Evolutionary conservation across 257 asterid genomes (phyloP), one percentile per base, ranked within the genome.

Genomic region (Solanum verrucosum): DNA sequence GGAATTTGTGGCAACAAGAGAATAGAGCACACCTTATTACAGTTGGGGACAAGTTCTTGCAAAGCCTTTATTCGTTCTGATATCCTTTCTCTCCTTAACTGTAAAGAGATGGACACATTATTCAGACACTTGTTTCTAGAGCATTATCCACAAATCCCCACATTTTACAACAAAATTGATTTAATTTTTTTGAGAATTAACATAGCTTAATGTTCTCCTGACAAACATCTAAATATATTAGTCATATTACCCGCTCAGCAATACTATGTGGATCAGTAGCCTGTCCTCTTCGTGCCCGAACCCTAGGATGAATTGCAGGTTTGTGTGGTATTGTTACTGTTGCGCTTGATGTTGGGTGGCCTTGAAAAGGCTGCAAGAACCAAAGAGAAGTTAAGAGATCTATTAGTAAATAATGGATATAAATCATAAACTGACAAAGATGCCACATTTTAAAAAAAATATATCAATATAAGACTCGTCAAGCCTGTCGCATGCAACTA

Each of bases 11-110:
- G 84, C 25, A 40, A 25, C 84, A 25, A 78, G 31, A 12, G 52
- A 8, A 78, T 90, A 86, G 72, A 95, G 56, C 60, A 40, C 34
- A 77, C 98, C 96, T 95, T 95, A 90, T 92, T 95, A 91, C 98
- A 94, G 94, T 95, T 93, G 87, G 98, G 98, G 90, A 94, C 98
- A 71, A 94, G 93, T 90, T 95, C 96, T 88, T 95, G 96, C 94
- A 95, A 91, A 74, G 98, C 98, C 94, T 93, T 95, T 68, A 94
- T 95, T 90, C 95, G 92, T 86, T 95, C 98, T 3, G 96, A 94
- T 92, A 95, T 94, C 90, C 98, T 91, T 88, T 94, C 98, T 88
- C 98, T 90, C 35, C 98, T 97, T 89, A 93, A 89, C 98, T 94
- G 94, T 77, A 88, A 86, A 84, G 59, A 91, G 78, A 92, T 65